Base-by-base conservation (phyloP, 495 filamentous ascomycete genomes). In the Xylaria flabelliformis region DNA sequence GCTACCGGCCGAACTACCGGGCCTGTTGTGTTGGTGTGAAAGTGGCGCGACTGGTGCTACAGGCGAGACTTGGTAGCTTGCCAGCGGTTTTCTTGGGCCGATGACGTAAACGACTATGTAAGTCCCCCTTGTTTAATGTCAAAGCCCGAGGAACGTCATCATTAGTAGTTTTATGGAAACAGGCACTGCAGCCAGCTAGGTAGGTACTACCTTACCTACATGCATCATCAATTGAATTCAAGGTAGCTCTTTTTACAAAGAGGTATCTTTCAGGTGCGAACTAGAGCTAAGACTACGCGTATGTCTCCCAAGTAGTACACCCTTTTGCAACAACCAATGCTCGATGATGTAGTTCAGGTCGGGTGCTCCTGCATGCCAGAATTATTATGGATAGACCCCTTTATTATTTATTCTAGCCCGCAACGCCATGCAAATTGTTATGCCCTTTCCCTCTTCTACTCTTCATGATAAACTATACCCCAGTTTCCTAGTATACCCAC, bases 61-160 rank as follows among this genome's bases (percentile, higher is more conserved):
- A 29, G 26, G 26, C 26, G 26, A 29, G 26, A 29, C 26, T 29
- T 29, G 26, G 26, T 29, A 29, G 26, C 26, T 29, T 7, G 34
- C 34, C 26, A n/a, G 12, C 12, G 1, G 15, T 34, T 44, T 7
- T 24, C 17, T 39, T 15, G 17, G 4, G 19, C 29, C 51, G 8
- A 61, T 72, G 70, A 72, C 70, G 70, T 72, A 34, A 51, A 46
- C 63, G 63, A 66, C 26, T 0, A n/a, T 34, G 42, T 46, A 32
- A 32, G 13, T 55, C 36, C 36, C 17, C 41, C n/a, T 46, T 46
- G 26, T 70, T 53, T 19, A n/a, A 41, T 46, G 1, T 51, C 36
- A 44, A 70, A 62, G 56, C 67, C 13, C 15, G 42, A 36, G 44
- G 34, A 51, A 72, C 70, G 70, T 72, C 70, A 72, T 72, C 63